Conservation (phyloP, 805 yeast species). For the Jamesozyma jinghongensis region DNA sequence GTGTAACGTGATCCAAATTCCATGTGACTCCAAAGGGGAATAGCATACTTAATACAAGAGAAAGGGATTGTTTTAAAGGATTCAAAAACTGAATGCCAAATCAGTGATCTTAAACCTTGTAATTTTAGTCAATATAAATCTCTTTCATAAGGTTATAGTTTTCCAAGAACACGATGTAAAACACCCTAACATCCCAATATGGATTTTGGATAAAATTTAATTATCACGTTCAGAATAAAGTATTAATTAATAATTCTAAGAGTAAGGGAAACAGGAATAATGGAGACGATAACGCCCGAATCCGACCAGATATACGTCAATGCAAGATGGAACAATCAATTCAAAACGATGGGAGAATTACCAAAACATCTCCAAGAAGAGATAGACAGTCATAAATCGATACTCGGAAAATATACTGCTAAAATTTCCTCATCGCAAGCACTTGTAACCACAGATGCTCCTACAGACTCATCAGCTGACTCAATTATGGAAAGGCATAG, state of each 20-base stretch:
- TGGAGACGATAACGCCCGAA: constrained; percentile 2
- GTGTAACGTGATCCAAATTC: too few species aligned
- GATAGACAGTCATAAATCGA: constrained; percentile 15
- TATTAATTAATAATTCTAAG: neutral
- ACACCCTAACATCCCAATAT: neutral
- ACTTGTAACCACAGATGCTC: too few species aligned
- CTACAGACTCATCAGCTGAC: neutral
- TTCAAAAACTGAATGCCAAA: too few species aligned
- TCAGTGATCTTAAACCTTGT: too few species aligned
- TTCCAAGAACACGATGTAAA: neutral
- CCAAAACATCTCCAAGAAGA: constrained; percentile 26
- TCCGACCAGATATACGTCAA: constrained; percentile 24
- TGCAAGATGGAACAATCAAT: constrained; percentile 27
- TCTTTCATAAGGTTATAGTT: too few species aligned
- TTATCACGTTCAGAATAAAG: neutral
- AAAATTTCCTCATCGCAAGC: neutral
- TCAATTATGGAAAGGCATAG: constrained; percentile 22
- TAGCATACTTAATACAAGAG: too few species aligned
- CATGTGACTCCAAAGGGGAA: too few species aligned
- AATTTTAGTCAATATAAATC: too few species aligned
- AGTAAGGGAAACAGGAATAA: neutral
- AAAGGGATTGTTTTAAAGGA: too few species aligned
- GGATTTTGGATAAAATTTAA: neutral
- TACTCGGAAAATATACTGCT: neutral
- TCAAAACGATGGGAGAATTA: constrained; percentile 16